Percentiles rank a stretch among this genome's conserved stretches.
Conservation (phyloP, 2,329 filamentous ascomycete genomes). For the Torrubiellomyces zombiae region DNA sequence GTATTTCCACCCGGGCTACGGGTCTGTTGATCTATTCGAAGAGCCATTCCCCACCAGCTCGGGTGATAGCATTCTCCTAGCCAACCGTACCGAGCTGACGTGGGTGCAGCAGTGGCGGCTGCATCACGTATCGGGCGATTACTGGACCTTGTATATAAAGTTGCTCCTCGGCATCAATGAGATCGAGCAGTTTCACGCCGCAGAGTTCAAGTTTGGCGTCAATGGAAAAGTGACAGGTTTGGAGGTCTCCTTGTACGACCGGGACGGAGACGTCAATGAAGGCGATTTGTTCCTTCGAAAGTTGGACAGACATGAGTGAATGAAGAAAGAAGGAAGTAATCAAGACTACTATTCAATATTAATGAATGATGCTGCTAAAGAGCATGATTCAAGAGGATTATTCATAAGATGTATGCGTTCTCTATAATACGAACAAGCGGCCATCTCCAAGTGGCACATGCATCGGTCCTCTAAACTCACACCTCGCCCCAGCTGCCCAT, state of each 20-base stretch:
- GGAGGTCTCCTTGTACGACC: conserved; percentile 12
- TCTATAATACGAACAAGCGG: neutral
- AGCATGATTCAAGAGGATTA: too few species aligned
- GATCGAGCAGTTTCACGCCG: too few species aligned
- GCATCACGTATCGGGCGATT: conserved; percentile 12
- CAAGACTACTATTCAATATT: too few species aligned
- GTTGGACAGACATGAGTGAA: too few species aligned
- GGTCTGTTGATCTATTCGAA: conserved; percentile 7
- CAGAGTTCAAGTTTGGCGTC: neutral
- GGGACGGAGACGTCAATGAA: too few species aligned
- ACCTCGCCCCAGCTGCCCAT: conserved; percentile 71
- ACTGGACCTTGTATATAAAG: conserved; percentile 9
- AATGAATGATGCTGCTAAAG: too few species aligned
- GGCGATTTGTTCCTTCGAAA: too few species aligned
- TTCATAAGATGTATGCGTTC: neutral
- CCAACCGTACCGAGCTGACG: conserved; percentile 7
- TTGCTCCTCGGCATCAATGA: too few species aligned
- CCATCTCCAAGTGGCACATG: neutral
- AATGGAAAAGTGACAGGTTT: neutral
- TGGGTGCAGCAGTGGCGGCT: conserved; percentile 8
- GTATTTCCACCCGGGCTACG: conserved; percentile 27
- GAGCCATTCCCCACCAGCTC: conserved; percentile 4
- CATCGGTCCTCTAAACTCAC: conserved; percentile 21
- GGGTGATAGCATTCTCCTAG: conserved; percentile 8
- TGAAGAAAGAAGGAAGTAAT: too few species aligned